Percentiles rank a stretch among this genome's conserved stretches.
phyloP scores from a whole-genome alignment of 2,329 filamentous ascomycete species.

The Colletotrichum zoysiae region DNA sequence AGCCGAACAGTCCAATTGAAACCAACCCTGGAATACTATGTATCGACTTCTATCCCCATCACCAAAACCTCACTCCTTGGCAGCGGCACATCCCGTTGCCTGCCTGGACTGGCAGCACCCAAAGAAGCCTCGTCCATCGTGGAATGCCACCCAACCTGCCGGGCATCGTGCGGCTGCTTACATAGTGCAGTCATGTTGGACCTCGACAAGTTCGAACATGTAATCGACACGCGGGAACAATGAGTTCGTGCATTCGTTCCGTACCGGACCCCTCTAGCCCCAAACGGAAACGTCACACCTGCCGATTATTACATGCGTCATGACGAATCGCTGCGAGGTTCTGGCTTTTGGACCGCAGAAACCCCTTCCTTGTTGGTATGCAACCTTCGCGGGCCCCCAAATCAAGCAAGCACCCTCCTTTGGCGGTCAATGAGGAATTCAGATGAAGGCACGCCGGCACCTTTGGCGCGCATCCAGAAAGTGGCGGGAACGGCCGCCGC shows the following conservation, averaged over 20 bases:
- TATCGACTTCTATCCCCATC: background rate
- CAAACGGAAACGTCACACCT: constrained; percentile 15
- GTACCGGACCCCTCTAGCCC: constrained; percentile 6
- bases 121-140: background rate
- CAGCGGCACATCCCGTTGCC: background rate
- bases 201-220: constrained; percentile 9
- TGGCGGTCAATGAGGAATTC: constrained; percentile 8
- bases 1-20: background rate
- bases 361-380: constrained; percentile 6
- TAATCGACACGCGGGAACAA: constrained; percentile 21
- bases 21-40: background rate
- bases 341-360: background rate
- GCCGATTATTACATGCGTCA: constrained; percentile 17
- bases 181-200: background rate
- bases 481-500: constrained; percentile 33
- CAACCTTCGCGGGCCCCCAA: constrained; percentile 9
- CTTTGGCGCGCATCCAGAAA: background rate
- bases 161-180: constrained; percentile 10
- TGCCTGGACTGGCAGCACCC: background rate
- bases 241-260: constrained; percentile 22
- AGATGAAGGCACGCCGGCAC: constrained; percentile 16
- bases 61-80: background rate
- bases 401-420: constrained; percentile 34
- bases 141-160: constrained; percentile 1
- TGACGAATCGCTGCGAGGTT: constrained; percentile 8